Evolutionary conservation across 306 rosid species (phyloP).

Genomic region (Acacia acuminata): DNA sequence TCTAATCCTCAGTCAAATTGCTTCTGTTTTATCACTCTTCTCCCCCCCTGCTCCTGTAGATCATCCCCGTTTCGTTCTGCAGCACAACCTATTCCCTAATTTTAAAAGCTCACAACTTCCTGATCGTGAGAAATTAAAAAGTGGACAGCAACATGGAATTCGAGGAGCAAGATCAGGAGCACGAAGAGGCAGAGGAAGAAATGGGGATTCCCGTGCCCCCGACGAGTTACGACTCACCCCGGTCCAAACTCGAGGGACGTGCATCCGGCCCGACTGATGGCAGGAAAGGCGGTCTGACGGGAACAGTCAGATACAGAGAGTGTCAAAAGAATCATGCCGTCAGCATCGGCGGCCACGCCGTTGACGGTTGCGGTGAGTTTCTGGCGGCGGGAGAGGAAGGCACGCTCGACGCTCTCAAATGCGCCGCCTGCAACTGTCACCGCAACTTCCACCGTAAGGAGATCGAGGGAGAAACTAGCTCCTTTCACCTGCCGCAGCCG

Average conservation of each 20-base stretch:
- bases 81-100: background rate
- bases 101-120: too few species aligned
- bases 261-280: background rate
- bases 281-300: conserved; percentile 35
- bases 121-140: background rate
- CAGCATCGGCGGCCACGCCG: conserved; percentile 77
- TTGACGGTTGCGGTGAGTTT: conserved; percentile 97
- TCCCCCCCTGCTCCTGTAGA: conserved; percentile 18
- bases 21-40: conserved; percentile 2
- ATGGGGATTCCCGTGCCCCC: conserved; percentile 53
- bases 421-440: conserved; percentile 97
- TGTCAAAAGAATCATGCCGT: conserved; percentile 91
- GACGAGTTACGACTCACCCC: conserved; percentile 48
- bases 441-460: conserved; percentile 96
- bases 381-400: conserved; percentile 85
- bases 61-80: conserved; percentile 16
- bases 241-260: conserved; percentile 37
- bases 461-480: conserved; percentile 44
- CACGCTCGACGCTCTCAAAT: conserved; percentile 75
- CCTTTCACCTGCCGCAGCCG: conserved; percentile 25
- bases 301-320: conserved; percentile 59
- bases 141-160: conserved; percentile 61
- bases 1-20: conserved; percentile 27
- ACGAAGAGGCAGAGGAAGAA: conserved; percentile 68
- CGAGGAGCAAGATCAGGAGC: conserved; percentile 42